These are phyloP conservation scores for Bolboschoenus planiculmis DNA, from an alignment of 176 grass and related monocot species.

Conservation along the genomic window DNA sequence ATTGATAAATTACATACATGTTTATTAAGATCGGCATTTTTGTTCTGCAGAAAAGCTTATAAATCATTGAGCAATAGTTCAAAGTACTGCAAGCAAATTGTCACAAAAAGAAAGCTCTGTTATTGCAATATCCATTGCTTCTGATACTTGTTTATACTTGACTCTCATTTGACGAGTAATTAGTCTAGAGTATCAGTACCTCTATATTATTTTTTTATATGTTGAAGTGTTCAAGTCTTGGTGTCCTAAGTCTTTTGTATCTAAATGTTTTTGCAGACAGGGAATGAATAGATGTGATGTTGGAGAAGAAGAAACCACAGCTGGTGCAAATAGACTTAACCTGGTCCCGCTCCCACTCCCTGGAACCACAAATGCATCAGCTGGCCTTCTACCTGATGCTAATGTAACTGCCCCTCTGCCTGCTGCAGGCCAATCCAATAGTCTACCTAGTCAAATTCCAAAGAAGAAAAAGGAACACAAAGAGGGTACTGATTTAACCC, in stretches of 20 bases:
- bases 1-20: background rate
- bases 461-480: slow-evolving; percentile 24
- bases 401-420: background rate
- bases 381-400: slow-evolving; percentile 33
- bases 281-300: slow-evolving; percentile 82
- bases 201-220: slow-evolving; percentile 8
- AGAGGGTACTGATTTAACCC: background rate
- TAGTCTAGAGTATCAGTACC: background rate
- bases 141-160: slow-evolving; percentile 17
- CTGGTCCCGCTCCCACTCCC: slow-evolving; percentile 37
- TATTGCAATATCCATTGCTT: background rate
- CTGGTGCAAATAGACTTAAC: slow-evolving; percentile 77
- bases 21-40: slow-evolving; percentile 10
- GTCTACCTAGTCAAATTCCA: slow-evolving; percentile 34
- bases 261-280: slow-evolving; percentile 50
- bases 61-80: background rate
- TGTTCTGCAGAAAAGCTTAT: background rate
- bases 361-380: slow-evolving; percentile 34
- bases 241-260: slow-evolving; percentile 17
- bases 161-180: background rate
- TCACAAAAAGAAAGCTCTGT: background rate
- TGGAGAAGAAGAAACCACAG: slow-evolving; percentile 85
- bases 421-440: slow-evolving; percentile 29
- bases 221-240: slow-evolving; percentile 19
- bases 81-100: background rate